Conservation (phyloP, 208 protist genomes). For the Porcisia deanei region DNA sequence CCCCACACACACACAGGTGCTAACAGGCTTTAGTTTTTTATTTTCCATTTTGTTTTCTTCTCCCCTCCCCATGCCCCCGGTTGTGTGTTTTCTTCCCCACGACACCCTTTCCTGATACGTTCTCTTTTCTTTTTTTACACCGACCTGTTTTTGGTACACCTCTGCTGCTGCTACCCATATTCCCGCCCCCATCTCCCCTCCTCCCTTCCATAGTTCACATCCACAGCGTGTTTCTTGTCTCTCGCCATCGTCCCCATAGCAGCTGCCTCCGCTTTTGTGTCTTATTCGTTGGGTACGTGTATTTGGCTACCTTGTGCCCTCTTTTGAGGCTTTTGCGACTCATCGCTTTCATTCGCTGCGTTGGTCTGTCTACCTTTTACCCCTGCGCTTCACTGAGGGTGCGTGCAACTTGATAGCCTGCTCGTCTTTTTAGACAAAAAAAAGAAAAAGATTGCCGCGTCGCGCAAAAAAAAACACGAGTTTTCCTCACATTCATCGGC, state of each 20-base stretch:
- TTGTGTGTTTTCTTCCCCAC: no score
- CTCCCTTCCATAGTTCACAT: neutral
- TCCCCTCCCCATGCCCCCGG: neutral
- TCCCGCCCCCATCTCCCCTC: neutral
- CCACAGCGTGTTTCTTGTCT: neutral
- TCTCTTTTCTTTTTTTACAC: neutral
- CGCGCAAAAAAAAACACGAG: neutral
- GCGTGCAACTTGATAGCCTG: neutral
- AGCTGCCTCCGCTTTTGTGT: neutral
- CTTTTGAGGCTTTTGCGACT: neutral
- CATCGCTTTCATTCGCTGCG: neutral
- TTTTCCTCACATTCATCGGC: neutral
- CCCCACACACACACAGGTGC: no score
- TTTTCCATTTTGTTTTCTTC: neutral
- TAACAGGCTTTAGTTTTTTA: neutral
- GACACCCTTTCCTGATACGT: neutral
- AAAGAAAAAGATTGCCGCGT: no score
- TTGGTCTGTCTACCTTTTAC: constrained; percentile 6
- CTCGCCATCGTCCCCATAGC: neutral
- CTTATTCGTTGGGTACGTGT: neutral
- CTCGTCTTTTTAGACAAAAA: neutral
- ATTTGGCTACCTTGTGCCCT: neutral
- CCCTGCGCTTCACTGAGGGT: neutral
- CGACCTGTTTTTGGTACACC: neutral
- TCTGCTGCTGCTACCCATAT: neutral